phyloP scores from a whole-genome alignment of 192 early-diverging fungal genomes.

The Globomyces pollinis-pini region DNA sequence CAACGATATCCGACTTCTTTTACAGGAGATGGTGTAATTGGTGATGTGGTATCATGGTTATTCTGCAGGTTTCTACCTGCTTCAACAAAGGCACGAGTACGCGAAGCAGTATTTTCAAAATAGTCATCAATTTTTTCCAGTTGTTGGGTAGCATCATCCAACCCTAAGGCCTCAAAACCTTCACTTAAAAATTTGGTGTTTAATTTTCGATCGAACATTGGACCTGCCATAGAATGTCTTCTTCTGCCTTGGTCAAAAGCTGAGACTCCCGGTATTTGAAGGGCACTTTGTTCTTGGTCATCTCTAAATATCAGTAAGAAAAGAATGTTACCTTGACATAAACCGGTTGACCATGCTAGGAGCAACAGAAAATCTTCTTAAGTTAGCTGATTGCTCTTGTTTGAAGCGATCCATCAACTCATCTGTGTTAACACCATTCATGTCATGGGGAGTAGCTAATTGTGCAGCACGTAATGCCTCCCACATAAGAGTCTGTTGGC shows the following conservation, averaged over 20 bases:
- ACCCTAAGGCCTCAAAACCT: conserved; percentile 25
- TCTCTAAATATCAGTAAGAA: conserved; percentile 7
- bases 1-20: conserved; percentile 39
- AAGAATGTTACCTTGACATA: neutral
- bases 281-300: conserved; percentile 1
- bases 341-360: conserved; percentile 8
- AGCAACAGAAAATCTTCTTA: conserved; percentile 5
- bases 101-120: conserved; percentile 58
- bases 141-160: conserved; percentile 25
- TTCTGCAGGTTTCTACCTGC: conserved; percentile 51
- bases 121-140: conserved; percentile 55
- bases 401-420: conserved; percentile 11
- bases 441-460: conserved; percentile 15
- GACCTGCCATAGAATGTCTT: conserved; percentile 45
- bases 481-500: conserved; percentile 35
- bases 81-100: conserved; percentile 50
- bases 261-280: conserved; percentile 11
- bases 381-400: conserved; percentile 7
- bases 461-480: conserved; percentile 25
- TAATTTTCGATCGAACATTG: conserved; percentile 23
- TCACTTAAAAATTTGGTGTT: conserved; percentile 23
- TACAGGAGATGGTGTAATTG: conserved; percentile 24
- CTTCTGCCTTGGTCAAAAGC: conserved; percentile 17
- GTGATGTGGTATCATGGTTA: conserved; percentile 20
- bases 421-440: conserved; percentile 13